Conservation (phyloP, 352 stramenopile species). For the Aphanomyces euteiches region DNA sequence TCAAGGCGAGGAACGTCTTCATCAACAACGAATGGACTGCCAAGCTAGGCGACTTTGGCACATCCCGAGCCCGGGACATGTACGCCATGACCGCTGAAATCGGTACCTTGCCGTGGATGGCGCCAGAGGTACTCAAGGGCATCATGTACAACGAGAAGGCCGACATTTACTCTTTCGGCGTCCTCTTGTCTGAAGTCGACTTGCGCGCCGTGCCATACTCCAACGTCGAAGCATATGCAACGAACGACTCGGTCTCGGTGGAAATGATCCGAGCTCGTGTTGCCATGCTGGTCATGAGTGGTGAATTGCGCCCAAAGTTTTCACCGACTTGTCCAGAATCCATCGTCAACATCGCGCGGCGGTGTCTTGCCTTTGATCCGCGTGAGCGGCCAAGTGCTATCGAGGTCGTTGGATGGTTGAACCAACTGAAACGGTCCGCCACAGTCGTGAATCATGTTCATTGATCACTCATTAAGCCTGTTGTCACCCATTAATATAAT, state of each 20-base stretch:
- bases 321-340: conserved; percentile 42
- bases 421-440: neutral
- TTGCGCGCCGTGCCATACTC: conserved; percentile 24
- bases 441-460: neutral
- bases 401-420: conserved; percentile 7
- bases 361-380: conserved; percentile 47
- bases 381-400: conserved; percentile 13
- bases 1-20: conserved; percentile 28
- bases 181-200: conserved; percentile 26
- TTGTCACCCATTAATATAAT: too few relatives aligned
- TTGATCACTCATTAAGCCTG: too few relatives aligned
- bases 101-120: conserved; percentile 23
- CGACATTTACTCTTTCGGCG: conserved; percentile 28
- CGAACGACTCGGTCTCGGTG: conserved; percentile 7
- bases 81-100: conserved; percentile 11
- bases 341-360: conserved; percentile 44
- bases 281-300: conserved; percentile 38
- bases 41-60: conserved; percentile 59
- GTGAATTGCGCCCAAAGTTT: conserved; percentile 51
- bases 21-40: conserved; percentile 34
- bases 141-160: conserved; percentile 9
- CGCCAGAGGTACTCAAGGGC: conserved; percentile 26
- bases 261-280: conserved; percentile 18
- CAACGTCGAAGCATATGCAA: neutral
- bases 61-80: conserved; percentile 36